Percentiles rank a stretch among this genome's conserved stretches.
Evolutionary conservation across 805 yeast species (phyloP).

Genomic region (Metschnikowia reukaufii): DNA sequence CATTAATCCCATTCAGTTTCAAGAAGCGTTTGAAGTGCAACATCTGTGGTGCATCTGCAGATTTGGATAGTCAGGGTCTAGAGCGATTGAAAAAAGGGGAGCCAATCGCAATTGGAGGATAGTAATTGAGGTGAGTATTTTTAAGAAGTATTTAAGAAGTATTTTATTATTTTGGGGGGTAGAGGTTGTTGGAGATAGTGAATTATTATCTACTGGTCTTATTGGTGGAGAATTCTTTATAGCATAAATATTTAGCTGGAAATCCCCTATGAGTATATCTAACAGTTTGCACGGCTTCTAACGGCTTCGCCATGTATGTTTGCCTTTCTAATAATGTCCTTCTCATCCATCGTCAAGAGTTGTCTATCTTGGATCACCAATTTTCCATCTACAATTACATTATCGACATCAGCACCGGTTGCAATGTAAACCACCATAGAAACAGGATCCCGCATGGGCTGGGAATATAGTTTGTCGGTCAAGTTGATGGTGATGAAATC

Average conservation of each 20-base stretch:
- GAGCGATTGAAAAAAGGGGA: constrained; percentile 17
- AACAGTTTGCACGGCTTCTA: constrained; percentile 14
- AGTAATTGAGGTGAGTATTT: not conserved
- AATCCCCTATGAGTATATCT: not conserved
- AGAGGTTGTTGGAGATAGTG: not conserved
- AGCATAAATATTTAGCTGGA: not conserved
- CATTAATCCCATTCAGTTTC: constrained; percentile 20
- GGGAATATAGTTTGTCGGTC: constrained; percentile 22
- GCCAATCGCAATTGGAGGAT: constrained; percentile 20
- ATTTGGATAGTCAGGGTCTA: constrained; percentile 17
- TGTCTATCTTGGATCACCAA: constrained; percentile 10
- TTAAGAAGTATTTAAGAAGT: not conserved
- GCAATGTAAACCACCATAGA: constrained; percentile 25
- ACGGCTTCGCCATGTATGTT: constrained; percentile 15
- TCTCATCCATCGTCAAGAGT: constrained; percentile 14
- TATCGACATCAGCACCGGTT: constrained; percentile 23
- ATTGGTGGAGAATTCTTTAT: not conserved
- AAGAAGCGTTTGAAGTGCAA: constrained; percentile 17
- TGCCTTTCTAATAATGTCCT: constrained; percentile 12
- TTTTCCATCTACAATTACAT: constrained; percentile 14
- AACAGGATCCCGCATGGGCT: constrained; percentile 24
- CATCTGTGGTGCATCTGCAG: constrained; percentile 22
- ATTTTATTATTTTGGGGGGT: not conserved
- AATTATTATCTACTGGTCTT: not conserved
- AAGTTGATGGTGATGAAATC: constrained; percentile 19